Evolutionary conservation across 2,329 filamentous ascomycete species (phyloP), one percentile per base, ranked within the genome.

Genomic region (Epichloe hybrida): DNA sequence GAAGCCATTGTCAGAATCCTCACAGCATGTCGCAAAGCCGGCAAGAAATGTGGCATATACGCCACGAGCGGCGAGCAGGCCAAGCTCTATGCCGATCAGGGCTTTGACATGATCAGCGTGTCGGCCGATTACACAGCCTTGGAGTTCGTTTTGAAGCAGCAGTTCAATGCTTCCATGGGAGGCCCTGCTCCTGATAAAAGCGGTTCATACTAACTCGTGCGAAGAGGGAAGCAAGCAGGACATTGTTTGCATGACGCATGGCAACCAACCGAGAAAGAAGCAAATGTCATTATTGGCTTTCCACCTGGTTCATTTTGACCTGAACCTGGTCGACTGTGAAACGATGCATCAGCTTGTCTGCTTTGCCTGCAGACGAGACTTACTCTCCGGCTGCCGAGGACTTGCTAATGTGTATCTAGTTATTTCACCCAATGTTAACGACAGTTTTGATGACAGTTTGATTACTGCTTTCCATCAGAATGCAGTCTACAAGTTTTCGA

Each of bases 281-380:
- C 7, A 42, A 23, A 17, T 3, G 20, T 37, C 13, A 21, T 43
- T 20, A 50, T 38, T 36, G 27, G 2, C 57, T 54, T 55, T 76
- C 73, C 12, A 74, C 75, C 38, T 74, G 67, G 58, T 88, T 79
- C 83, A 90, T 88, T 62, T 82, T 77, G 17, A 71, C 73, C 54
- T 79, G 71, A 2, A 91, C 77, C 52, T 89, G 76, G 4, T 80
- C 76, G 27, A 75, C 69, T 0, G 77, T 83, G 65, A 90, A 87
- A 17, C 83, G 76, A 64, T 90, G 86, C 85, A 90, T 90, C 46
- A 90, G 70, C 64, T 88, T 89, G 51, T 77, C 67, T 1, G 83
- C 81, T 54, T 79, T 71, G 5, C 75, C 73, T 1, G 77, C 77
- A 3, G 74, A 75, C 50, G 71, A 68, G 3, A 79, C 73, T 23